A percentile compares a stretch with the other conserved stretches of the same genome.
Evolutionary conservation across 1,284 basidiomycete species (phyloP).

Genomic region (Porogramme epimiltina): DNA sequence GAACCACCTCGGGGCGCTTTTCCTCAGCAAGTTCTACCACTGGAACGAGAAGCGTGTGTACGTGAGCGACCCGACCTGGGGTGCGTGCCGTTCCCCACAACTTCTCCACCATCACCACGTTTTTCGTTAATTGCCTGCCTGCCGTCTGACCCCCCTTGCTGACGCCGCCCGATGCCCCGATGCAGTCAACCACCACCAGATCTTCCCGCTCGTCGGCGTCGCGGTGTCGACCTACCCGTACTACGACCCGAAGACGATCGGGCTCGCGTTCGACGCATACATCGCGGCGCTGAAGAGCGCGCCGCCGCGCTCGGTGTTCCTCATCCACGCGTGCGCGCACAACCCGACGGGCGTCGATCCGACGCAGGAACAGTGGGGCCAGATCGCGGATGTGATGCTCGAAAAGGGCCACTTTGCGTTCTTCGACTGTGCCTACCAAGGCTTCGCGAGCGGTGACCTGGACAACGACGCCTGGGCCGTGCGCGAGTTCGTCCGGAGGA

Average conservation of each 20-base stretch:
- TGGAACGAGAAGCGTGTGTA: slow-evolving; percentile 72
- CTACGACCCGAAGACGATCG: slow-evolving; percentile 89
- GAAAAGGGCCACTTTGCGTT: slow-evolving; percentile 86
- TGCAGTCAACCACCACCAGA: slow-evolving; percentile 87
- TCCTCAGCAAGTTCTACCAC: slow-evolving; percentile 85
- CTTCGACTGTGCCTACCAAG: slow-evolving; percentile 96
- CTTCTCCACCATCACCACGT: too few relatives aligned
- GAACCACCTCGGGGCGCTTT: slow-evolving; percentile 89
- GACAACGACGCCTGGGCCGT: slow-evolving; percentile 79
- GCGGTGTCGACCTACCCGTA: slow-evolving; percentile 85
- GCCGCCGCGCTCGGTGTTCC: slow-evolving; percentile 78
- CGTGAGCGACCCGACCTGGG: slow-evolving; percentile 93
- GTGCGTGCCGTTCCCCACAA: slow-evolving; percentile 39
- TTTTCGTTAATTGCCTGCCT: neutral
- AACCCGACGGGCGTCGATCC: slow-evolving; percentile 97
- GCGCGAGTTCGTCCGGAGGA: slow-evolving; percentile 72
- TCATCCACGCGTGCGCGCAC: slow-evolving; percentile 94
- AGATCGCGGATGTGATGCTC: slow-evolving; percentile 77
- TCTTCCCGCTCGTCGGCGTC: slow-evolving; percentile 85
- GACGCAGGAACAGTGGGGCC: slow-evolving; percentile 85
- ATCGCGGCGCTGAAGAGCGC: slow-evolving; percentile 65
- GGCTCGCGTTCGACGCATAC: slow-evolving; percentile 83
- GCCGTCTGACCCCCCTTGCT: slow-evolving; percentile 9
- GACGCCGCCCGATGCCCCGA: slow-evolving; percentile 6
- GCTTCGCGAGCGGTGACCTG: slow-evolving; percentile 86